These are phyloP conservation scores for Hymenoscyphus fraxineus DNA, from an alignment of 2,329 filamentous ascomycete species.

Conservation along the genomic window DNA sequence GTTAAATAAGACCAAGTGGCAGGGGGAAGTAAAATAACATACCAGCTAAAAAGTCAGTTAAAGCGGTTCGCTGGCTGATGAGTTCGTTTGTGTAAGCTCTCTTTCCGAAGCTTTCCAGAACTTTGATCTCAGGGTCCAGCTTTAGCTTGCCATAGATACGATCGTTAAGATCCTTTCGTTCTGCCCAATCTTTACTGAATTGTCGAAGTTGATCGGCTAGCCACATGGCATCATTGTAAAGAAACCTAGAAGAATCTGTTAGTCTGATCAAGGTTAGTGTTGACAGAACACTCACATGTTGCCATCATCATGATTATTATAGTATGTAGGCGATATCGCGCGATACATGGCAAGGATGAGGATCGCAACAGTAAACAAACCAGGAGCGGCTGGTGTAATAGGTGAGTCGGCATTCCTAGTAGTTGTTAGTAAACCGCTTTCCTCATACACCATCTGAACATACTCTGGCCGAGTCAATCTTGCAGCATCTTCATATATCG, in stretches of 20 bases:
- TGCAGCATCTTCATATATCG: conserved; percentile 58
- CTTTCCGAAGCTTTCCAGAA: conserved; percentile 56
- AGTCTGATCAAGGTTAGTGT: not conserved
- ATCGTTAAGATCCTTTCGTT: conserved; percentile 48
- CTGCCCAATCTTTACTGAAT: conserved; percentile 49
- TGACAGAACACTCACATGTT: conserved; percentile 54
- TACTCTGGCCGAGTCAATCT: conserved; percentile 52
- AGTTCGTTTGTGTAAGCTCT: conserved; percentile 61
- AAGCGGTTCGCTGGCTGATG: conserved; percentile 54
- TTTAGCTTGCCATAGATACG: conserved; percentile 53
- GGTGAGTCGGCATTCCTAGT: conserved; percentile 45
- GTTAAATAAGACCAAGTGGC: conserved; percentile 5
- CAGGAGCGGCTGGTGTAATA: conserved; percentile 63
- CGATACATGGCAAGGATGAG: conserved; percentile 75
- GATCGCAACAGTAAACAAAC: conserved; percentile 68
- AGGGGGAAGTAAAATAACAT: conserved; percentile 13
- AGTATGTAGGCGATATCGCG: conserved; percentile 71
- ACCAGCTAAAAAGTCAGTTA: conserved; percentile 59
- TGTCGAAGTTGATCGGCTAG: conserved; percentile 54
- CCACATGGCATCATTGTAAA: conserved; percentile 66
- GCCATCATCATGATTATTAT: conserved; percentile 57
- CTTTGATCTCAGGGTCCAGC: conserved; percentile 57
- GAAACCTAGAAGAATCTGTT: conserved; percentile 44
- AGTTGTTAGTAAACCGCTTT: conserved; percentile 15
- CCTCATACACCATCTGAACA: conserved; percentile 21